Evolutionary conservation across 2,329 filamentous ascomycete species (phyloP), one percentile per base, ranked within the genome.

Genomic region (Gnomoniopsis smithogilvyi): DNA sequence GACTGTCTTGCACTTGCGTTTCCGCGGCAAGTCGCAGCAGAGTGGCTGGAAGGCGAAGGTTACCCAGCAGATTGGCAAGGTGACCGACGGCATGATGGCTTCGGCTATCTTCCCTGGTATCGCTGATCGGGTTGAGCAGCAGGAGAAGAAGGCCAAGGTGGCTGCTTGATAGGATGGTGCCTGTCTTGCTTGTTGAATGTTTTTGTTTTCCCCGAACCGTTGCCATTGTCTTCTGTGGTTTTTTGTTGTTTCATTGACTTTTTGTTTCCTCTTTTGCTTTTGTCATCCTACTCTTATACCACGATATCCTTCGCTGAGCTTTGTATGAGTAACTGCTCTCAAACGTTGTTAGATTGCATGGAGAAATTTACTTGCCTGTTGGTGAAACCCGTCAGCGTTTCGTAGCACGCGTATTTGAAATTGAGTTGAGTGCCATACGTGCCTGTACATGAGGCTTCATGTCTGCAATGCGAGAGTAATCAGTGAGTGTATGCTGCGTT

Each of bases 21-120:
- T 53, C 50, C 49, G 56, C 2, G 41, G 26, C 38, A 58, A 48
- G 50, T 58, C 56, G 15, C 34, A 21, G 26, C 56, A 58, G 56
- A 58, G 49, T 2, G 56, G 56, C 1, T 58, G 56, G 56, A 58
- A 58, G 43, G 56, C 50, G 15, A 58, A 58, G 56, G 56, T 58
- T 10, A 34, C 56, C 3, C 38, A 48, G 15, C 49, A 58, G 56
- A 30, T 58, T 6, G 50, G 33, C 11, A 58, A 58, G 56, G 41
- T 53, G 15, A 34, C 56, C 19, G 56, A 58, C 15, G 56, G 48
- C 3, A 51, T 58, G 15, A 53, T 58, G 49, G 56, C 56, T 6
- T 53, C 56, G 41, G 56, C 50, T 10, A 58, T 58, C 6, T 58
- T 58, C 56, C 56, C 56, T 38, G 56, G 56, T 3, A 54, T 58